A percentile compares a stretch with the other conserved stretches of the same genome.
Evolutionary conservation across 1,284 basidiomycete species (phyloP).

Genomic region (Boletus calvinii): DNA sequence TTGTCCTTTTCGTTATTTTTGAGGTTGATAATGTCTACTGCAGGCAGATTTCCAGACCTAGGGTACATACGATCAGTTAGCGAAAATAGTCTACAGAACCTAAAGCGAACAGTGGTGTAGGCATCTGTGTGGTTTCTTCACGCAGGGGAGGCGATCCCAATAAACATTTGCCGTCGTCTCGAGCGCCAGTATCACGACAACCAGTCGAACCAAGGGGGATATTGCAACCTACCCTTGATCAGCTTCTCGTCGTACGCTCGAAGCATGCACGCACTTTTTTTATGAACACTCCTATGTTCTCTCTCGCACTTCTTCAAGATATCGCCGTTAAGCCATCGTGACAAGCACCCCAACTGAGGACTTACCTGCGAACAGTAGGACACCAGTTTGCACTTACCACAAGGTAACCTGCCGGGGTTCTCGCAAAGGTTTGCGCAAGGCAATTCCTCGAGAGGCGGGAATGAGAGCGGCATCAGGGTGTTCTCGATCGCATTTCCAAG

Average conservation of each 20-base stretch:
- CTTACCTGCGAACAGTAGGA: constrained; percentile 41
- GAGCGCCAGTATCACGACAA: not conserved
- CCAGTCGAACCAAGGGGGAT: not conserved
- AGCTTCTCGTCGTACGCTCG: not conserved
- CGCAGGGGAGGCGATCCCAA: not conserved
- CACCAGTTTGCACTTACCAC: constrained; percentile 36
- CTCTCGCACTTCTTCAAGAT: constrained; percentile 24
- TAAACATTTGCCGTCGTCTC: not conserved
- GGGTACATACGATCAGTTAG: not conserved
- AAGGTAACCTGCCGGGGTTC: constrained; percentile 28
- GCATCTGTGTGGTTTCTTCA: not conserved
- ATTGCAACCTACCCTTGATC: constrained; percentile 20
- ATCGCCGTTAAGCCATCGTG: not conserved
- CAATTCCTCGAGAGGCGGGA: constrained; percentile 21
- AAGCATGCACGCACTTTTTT: constrained; percentile 11
- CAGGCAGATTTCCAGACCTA: constrained; percentile 17
- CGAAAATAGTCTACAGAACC: not conserved
- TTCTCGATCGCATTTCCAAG: constrained; percentile 20
- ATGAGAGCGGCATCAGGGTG: constrained; percentile 13
- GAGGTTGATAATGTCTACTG: constrained; percentile 42
- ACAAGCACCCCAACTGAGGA: not conserved
- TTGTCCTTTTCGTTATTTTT: constrained; percentile 37
- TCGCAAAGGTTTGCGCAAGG: constrained; percentile 29
- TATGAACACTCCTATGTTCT: constrained; percentile 19
- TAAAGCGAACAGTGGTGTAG: constrained; percentile 17